Evolutionary conservation across 345 rosid species (phyloP).

Genomic region (Corchorus olitorius): DNA sequence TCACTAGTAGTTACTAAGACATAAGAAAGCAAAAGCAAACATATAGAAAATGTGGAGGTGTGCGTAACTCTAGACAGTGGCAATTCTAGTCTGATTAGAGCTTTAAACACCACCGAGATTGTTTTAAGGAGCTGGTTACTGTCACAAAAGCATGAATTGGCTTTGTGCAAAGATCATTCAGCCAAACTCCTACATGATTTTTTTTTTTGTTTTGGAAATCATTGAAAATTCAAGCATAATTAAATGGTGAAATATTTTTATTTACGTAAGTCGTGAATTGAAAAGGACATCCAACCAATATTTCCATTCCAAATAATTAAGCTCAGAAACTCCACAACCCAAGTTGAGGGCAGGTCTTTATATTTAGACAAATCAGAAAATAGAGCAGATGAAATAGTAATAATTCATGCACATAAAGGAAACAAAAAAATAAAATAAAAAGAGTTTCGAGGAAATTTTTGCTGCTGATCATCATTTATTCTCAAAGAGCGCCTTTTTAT

Average conservation of each 20-base stretch:
- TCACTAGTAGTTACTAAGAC: not conserved
- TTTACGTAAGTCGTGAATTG: not conserved
- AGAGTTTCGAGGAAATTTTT: not conserved
- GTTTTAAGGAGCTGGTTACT: constrained; percentile 3
- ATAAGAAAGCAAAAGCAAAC: not conserved
- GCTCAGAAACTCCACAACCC: not conserved
- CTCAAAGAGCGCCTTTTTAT: not conserved
- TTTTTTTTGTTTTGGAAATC: too few relatives aligned
- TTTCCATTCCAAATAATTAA: not conserved
- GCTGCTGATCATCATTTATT: not conserved
- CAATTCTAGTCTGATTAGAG: not conserved
- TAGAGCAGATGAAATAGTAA: not conserved
- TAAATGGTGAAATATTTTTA: not conserved
- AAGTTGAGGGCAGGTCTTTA: not conserved
- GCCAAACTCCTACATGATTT: not conserved
- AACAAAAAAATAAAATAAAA: too few relatives aligned
- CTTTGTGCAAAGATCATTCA: not conserved
- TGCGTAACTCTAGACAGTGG: not conserved
- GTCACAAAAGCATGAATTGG: constrained; percentile 13
- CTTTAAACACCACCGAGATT: constrained; percentile 13
- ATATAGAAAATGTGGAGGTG: not conserved
- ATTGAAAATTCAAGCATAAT: not conserved
- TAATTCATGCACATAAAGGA: too few relatives aligned
- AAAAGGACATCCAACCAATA: not conserved
- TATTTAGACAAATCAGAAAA: not conserved